phyloP scores from a whole-genome alignment of 306 rosid genomes.

The Vigna nakashimae region DNA sequence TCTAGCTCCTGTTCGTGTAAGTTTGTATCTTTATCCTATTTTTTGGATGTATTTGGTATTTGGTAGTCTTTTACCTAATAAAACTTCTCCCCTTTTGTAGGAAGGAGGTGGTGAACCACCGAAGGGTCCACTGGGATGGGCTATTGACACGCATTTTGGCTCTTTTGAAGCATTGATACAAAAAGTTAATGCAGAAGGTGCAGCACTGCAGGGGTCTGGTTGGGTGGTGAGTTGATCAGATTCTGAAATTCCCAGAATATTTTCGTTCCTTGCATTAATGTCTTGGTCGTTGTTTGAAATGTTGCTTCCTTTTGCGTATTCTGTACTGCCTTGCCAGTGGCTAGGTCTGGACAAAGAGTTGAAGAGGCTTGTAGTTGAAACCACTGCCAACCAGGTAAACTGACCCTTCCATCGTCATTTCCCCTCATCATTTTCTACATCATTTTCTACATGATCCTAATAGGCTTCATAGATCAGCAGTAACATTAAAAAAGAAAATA shows the following conservation, averaged over 20 bases:
- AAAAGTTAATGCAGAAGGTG: constrained; percentile 83
- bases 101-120: constrained; percentile 98
- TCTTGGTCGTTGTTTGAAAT: constrained; percentile 12
- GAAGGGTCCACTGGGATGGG: constrained; percentile 78
- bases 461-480: constrained; percentile 25
- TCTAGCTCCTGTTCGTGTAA: constrained; percentile 64
- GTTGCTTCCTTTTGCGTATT: constrained; percentile 30
- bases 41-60: constrained; percentile 4
- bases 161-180: constrained; percentile 70
- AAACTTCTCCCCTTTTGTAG: constrained; percentile 53
- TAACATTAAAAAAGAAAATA: background rate
- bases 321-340: constrained; percentile 70
- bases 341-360: constrained; percentile 91
- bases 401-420: constrained; percentile 16
- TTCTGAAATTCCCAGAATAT: constrained; percentile 33
- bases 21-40: constrained; percentile 43
- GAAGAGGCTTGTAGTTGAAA: constrained; percentile 89
- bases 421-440: background rate
- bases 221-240: constrained; percentile 86
- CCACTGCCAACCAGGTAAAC: constrained; percentile 92
- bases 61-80: constrained; percentile 16
- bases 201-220: constrained; percentile 98
- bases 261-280: constrained; percentile 33
- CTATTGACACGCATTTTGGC: constrained; percentile 81
- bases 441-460: background rate